Evolutionary conservation across 208 protist genomes (phyloP).

Genomic region (Zelonia costaricensis): DNA sequence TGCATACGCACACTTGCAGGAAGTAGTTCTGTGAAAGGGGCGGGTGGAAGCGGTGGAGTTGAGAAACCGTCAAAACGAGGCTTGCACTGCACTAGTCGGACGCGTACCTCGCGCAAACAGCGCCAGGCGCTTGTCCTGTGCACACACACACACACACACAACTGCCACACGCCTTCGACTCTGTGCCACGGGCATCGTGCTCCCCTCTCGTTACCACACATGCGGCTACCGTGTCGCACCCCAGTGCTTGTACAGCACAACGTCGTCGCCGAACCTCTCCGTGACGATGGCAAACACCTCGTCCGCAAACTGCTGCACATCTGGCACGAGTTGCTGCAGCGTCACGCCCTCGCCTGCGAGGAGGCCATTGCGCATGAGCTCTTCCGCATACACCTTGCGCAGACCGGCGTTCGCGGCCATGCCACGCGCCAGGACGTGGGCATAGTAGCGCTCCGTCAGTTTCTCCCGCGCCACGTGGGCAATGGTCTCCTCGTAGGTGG

Average conservation of each 20-base stretch:
- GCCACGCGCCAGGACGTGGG: slow-evolving; percentile 30
- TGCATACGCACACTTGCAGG: too few species aligned
- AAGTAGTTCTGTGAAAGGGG: too few species aligned
- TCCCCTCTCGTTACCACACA: neutral
- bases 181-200: too few species aligned
- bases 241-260: slow-evolving; percentile 39
- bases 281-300: slow-evolving; percentile 36
- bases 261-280: slow-evolving; percentile 32
- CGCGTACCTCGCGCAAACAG: too few species aligned
- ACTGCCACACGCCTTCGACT: too few species aligned
- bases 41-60: too few species aligned
- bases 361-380: slow-evolving; percentile 62
- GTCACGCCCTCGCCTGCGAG: slow-evolving; percentile 36
- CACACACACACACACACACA: too few species aligned
- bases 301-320: slow-evolving; percentile 31
- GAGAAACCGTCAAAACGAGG: too few species aligned
- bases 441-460: slow-evolving; percentile 38
- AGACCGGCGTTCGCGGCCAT: slow-evolving; percentile 8
- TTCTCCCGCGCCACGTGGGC: slow-evolving; percentile 37
- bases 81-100: too few species aligned
- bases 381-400: slow-evolving; percentile 44
- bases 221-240: slow-evolving; percentile 20
- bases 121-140: too few species aligned
- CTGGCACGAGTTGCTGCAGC: slow-evolving; percentile 36
- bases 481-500: slow-evolving; percentile 51